phyloP scores from a whole-genome alignment of 352 stramenopile genomes.

The Elongisporangium undulatum region DNA sequence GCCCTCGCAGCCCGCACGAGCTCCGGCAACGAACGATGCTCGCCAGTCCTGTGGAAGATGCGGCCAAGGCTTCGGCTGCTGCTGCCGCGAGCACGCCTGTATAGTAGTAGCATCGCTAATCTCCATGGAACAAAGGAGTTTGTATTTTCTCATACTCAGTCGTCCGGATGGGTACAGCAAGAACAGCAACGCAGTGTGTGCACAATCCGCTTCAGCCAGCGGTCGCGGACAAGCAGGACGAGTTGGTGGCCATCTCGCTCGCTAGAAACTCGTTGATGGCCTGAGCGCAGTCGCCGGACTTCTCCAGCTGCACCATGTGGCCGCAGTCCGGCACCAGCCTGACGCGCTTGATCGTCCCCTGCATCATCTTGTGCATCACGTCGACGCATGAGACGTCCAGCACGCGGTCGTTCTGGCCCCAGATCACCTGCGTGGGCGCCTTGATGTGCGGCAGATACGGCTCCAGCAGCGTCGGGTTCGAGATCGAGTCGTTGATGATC shows the following conservation, averaged over 20 bases:
- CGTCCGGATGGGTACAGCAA: no score
- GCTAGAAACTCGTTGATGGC: constrained; percentile 35
- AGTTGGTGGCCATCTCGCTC: background rate
- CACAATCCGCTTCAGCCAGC: background rate
- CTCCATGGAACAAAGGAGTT: background rate
- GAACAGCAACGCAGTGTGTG: background rate
- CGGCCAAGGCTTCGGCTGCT: background rate
- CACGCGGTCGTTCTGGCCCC: constrained; percentile 40
- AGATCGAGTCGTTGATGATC: constrained; percentile 28
- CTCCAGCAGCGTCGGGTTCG: constrained; percentile 31
- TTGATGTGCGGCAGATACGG: constrained; percentile 26
- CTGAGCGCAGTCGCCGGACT: constrained; percentile 17
- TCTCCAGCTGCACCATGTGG: constrained; percentile 41
- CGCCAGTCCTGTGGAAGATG: background rate
- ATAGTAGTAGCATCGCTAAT: background rate
- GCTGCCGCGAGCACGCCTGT: background rate
- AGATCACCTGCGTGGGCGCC: constrained; percentile 31
- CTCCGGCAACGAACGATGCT: background rate
- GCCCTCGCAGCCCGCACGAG: constrained; percentile 1
- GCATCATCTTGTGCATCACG: constrained; percentile 24
- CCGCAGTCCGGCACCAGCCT: constrained; percentile 32
- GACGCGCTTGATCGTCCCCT: constrained; percentile 12
- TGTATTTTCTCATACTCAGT: background rate
- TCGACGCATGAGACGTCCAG: constrained; percentile 37
- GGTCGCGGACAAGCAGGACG: background rate